These are phyloP conservation scores for Rutstroemia sp. DNA, from an alignment of 2,329 filamentous ascomycete species.

Conservation along the genomic window DNA sequence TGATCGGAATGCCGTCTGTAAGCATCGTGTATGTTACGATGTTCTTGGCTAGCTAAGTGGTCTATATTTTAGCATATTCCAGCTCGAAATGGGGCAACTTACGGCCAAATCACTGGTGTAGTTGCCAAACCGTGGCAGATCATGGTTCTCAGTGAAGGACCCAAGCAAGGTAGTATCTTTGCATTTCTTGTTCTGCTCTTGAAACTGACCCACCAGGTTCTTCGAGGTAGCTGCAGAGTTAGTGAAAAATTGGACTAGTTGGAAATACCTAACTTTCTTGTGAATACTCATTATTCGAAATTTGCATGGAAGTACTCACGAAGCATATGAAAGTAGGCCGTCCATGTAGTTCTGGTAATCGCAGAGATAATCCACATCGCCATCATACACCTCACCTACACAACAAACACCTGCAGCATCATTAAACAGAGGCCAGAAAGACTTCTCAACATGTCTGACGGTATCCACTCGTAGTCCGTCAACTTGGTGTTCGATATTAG, in stretches of 20 bases:
- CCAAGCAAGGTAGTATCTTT: slow-evolving; percentile 31
- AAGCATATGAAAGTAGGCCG: slow-evolving; percentile 38
- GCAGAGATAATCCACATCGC: slow-evolving; percentile 44
- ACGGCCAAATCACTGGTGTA: slow-evolving; percentile 13
- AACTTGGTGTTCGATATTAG: slow-evolving; percentile 14
- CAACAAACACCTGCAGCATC: slow-evolving; percentile 48
- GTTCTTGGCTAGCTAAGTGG: slow-evolving; percentile 33
- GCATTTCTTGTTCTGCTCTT: slow-evolving; percentile 10
- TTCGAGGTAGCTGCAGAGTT: slow-evolving; percentile 6
- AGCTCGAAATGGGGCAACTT: background rate
- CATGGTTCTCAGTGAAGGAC: slow-evolving; percentile 36
- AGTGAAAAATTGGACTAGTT: slow-evolving; percentile 13
- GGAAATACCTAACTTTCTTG: background rate
- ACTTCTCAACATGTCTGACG: slow-evolving; percentile 38
- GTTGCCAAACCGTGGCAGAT: slow-evolving; percentile 34
- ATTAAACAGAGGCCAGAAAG: slow-evolving; percentile 48
- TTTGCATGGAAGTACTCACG: background rate
- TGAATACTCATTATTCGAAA: background rate
- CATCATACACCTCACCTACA: slow-evolving; percentile 53
- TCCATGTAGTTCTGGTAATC: slow-evolving; percentile 47
- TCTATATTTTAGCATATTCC: background rate
- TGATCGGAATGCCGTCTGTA: slow-evolving; percentile 42
- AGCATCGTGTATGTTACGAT: slow-evolving; percentile 41
- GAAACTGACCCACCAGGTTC: slow-evolving; percentile 10
- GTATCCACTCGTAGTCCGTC: slow-evolving; percentile 45